Conservation (phyloP, 2,329 filamentous ascomycete genomes). For the Ascochyta lentis region DNA sequence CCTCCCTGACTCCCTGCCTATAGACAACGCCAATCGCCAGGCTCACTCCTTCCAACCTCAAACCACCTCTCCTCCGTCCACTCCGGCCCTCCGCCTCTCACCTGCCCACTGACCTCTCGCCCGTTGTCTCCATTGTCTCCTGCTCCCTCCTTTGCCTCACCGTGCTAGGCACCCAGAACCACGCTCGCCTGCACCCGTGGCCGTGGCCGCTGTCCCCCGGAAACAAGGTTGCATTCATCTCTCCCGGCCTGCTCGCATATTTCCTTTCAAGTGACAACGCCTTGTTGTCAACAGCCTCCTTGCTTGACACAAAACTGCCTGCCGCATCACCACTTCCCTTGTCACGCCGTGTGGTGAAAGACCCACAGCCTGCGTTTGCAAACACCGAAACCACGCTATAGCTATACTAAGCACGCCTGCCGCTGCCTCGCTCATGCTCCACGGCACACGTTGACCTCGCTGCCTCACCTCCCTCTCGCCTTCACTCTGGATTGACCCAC, state of each 20-base stretch:
- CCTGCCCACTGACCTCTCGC: constrained; percentile 12
- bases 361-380: constrained; percentile 20
- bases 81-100: constrained; percentile 19
- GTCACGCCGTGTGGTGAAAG: constrained; percentile 16
- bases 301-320: constrained; percentile 34
- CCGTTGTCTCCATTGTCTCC: constrained; percentile 28
- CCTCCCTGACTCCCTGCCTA: constrained; percentile 20
- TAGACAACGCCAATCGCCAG: constrained; percentile 16
- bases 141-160: constrained; percentile 28
- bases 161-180: constrained; percentile 9
- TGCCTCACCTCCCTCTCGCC: constrained; percentile 14
- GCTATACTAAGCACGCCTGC: constrained; percentile 13
- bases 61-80: background rate
- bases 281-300: constrained; percentile 41
- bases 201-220: constrained; percentile 28
- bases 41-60: background rate
- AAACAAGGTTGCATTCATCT: constrained; percentile 41
- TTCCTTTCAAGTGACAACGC: constrained; percentile 26
- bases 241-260: constrained; percentile 32
- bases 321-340: constrained; percentile 20
- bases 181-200: constrained; percentile 7
- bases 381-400: constrained; percentile 18
- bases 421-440: constrained; percentile 10
- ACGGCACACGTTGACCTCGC: constrained; percentile 23
- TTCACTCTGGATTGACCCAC: constrained; percentile 13